These are phyloP conservation scores for Citrus sp. DNA, from an alignment of 345 rosid genomes.

Conservation along the genomic window DNA sequence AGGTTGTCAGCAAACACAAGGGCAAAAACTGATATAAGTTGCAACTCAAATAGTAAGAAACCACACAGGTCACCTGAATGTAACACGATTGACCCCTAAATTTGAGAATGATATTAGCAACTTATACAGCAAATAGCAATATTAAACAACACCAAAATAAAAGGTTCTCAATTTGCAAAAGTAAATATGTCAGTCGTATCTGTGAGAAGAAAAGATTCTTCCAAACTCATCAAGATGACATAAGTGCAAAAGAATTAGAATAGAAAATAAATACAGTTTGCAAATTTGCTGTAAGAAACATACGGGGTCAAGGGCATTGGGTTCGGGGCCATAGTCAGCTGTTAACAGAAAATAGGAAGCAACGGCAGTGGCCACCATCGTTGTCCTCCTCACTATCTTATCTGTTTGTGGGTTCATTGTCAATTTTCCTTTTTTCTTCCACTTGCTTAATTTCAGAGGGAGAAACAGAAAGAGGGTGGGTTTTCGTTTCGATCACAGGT, in stretches of 20 bases:
- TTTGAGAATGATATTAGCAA: neutral
- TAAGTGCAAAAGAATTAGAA: neutral
- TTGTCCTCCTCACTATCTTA: constrained; percentile 76
- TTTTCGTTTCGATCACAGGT: neutral
- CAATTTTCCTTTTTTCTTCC: constrained; percentile 6
- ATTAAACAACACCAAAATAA: neutral
- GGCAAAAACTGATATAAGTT: neutral
- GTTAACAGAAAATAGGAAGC: constrained; percentile 83
- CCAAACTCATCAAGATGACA: neutral
- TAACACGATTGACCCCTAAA: neutral
- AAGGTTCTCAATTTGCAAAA: neutral
- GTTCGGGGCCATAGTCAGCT: constrained; percentile 90
- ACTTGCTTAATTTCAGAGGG: neutral
- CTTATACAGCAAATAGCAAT: neutral
- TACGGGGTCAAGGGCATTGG: constrained; percentile 83
- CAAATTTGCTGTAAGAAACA: constrained; percentile 12
- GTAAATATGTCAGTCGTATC: neutral
- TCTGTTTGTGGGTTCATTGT: constrained; percentile 59
- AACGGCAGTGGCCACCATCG: constrained; percentile 74
- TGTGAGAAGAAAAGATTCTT: too few species aligned
- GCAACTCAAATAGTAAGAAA: neutral
- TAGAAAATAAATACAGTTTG: neutral
- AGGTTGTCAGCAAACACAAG: neutral
- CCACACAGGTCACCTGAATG: neutral
- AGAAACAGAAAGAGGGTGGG: neutral